Conservation (phyloP, 768 basidiomycete species). For the Auriculariales sp. region DNA sequence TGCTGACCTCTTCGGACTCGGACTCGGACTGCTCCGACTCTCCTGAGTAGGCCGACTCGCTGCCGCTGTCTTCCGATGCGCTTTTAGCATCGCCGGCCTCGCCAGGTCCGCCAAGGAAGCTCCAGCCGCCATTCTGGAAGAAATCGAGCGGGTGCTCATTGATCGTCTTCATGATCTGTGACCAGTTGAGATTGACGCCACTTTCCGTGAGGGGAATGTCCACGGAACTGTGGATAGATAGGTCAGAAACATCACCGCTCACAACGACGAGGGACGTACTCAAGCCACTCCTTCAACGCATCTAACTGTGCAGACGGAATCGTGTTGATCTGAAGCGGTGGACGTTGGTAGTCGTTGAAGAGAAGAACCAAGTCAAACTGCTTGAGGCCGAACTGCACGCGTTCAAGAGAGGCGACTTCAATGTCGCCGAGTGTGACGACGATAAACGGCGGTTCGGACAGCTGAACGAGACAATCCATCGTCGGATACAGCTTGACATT, state of each 20-base stretch:
- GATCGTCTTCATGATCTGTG: slow-evolving; percentile 95
- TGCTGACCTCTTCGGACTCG: slow-evolving; percentile 52
- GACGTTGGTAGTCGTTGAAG: slow-evolving; percentile 88
- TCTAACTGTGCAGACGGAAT: slow-evolving; percentile 84
- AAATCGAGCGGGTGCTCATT: slow-evolving; percentile 93
- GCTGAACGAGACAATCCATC: slow-evolving; percentile 90
- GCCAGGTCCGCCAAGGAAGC: slow-evolving; percentile 60
- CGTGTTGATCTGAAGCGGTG: slow-evolving; percentile 91
- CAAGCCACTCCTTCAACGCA: slow-evolving; percentile 97
- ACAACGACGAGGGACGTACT: slow-evolving; percentile 40
- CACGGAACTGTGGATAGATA: slow-evolving; percentile 53
- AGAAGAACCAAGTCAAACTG: slow-evolving; percentile 97
- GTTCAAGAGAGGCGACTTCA: slow-evolving; percentile 91
- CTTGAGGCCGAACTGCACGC: slow-evolving; percentile 89
- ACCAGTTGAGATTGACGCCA: slow-evolving; percentile 96
- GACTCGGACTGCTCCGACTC: slow-evolving; percentile 41
- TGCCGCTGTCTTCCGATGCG: slow-evolving; percentile 7
- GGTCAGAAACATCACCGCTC: slow-evolving; percentile 4
- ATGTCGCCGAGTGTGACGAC: slow-evolving; percentile 91
- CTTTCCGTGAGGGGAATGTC: slow-evolving; percentile 94
- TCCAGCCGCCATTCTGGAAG: slow-evolving; percentile 94
- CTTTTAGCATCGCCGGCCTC: slow-evolving; percentile 50
- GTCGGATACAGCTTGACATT: slow-evolving; percentile 92
- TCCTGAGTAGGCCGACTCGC: not conserved
- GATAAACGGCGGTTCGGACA: slow-evolving; percentile 90